Evolutionary conservation across 2,329 filamentous ascomycete genomes (phyloP).

Genomic region (Stagonosporopsis vannaccii): DNA sequence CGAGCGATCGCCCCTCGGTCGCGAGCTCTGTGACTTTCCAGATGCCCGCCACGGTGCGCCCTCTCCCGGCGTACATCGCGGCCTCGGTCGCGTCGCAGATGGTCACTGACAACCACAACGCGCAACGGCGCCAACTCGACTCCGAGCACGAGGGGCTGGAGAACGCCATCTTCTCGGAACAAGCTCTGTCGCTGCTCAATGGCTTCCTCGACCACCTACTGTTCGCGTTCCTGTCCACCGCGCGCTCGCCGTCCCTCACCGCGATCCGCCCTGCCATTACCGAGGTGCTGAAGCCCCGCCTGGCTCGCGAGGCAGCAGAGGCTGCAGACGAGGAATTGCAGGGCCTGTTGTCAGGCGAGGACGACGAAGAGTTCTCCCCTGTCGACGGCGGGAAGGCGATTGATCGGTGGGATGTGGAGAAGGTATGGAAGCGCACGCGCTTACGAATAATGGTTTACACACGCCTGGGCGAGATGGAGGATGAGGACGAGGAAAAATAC

Average conservation of each 20-base stretch:
- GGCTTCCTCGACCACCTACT: constrained; percentile 92
- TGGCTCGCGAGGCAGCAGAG: constrained; percentile 83
- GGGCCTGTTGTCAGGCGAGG: constrained; percentile 86
- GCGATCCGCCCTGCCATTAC: constrained; percentile 81
- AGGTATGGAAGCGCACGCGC: constrained; percentile 92
- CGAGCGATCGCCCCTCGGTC: constrained; percentile 73
- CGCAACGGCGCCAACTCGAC: constrained; percentile 72
- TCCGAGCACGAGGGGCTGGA: constrained; percentile 67
- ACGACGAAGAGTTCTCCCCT: constrained; percentile 50
- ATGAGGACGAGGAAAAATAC: constrained; percentile 92
- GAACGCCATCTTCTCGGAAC: constrained; percentile 74
- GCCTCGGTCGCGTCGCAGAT: constrained; percentile 88
- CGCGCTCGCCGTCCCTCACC: constrained; percentile 78
- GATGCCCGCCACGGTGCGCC: constrained; percentile 74
- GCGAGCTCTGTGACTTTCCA: constrained; percentile 59
- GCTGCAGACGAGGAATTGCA: constrained; percentile 86
- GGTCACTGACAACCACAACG: constrained; percentile 86
- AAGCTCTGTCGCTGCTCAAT: constrained; percentile 82
- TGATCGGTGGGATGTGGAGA: constrained; percentile 84
- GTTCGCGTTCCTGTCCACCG: constrained; percentile 83
- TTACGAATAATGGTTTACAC: constrained; percentile 98
- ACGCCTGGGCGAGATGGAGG: constrained; percentile 93
- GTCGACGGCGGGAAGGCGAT: constrained; percentile 40
- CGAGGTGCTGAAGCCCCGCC: constrained; percentile 86
- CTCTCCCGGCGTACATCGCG: constrained; percentile 86